Percentiles rank a stretch among this genome's conserved stretches.
Evolutionary conservation across 257 asterid genomes (phyloP).

Genomic region (Echites panduratus): DNA sequence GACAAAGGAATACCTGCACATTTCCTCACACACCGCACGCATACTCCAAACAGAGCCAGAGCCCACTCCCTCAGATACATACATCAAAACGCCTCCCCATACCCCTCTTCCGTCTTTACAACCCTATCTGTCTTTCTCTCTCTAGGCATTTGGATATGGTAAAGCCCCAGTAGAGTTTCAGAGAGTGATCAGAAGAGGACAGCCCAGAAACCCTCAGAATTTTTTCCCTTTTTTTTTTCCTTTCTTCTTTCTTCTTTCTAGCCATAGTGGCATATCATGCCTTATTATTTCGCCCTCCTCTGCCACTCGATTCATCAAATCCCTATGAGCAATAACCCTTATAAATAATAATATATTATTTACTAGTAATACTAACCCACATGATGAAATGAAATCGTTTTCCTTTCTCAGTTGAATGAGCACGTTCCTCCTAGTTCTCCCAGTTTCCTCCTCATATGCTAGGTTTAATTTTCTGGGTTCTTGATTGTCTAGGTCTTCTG

Average conservation of each 20-base stretch:
- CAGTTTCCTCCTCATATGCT: no score
- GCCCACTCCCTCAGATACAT: constrained; percentile 10
- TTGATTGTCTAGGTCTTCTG: not conserved
- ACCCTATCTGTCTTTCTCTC: constrained; percentile 17
- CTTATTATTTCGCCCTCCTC: constrained; percentile 28
- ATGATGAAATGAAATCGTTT: no score
- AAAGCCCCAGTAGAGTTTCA: constrained; percentile 35
- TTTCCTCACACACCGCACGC: constrained; percentile 26
- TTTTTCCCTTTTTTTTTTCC: no score
- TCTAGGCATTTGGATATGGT: constrained; percentile 42
- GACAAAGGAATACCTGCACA: constrained; percentile 83
- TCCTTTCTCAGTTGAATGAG: not conserved
- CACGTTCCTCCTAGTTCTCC: not conserved
- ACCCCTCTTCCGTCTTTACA: not conserved
- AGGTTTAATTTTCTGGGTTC: no score
- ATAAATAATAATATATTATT: not conserved
- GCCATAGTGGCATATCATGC: constrained; percentile 34
- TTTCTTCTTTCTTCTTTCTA: constrained; percentile 10
- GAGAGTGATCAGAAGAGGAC: constrained; percentile 30
- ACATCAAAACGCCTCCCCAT: constrained; percentile 27
- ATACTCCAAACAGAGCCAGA: constrained; percentile 11
- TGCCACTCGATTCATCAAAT: constrained; percentile 39
- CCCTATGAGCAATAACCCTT: constrained; percentile 34
- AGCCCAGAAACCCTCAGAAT: constrained; percentile 26
- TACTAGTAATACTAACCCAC: no score